Base-by-base conservation (phyloP, 768 basidiomycete species). In the Nidularia sp. region DNA sequence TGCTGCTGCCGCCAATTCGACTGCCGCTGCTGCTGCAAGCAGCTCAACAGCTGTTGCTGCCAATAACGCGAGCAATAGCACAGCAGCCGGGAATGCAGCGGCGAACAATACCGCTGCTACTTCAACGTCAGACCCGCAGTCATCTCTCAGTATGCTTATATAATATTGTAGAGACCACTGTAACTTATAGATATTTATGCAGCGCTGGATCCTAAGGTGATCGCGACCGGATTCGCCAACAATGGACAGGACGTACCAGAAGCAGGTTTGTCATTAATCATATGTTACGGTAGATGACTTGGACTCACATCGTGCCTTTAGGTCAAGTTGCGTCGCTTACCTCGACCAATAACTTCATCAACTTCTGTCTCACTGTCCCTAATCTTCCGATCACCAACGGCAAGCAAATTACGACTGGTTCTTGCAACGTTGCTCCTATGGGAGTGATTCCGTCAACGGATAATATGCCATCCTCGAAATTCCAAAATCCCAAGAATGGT, bases 281-380 rank as follows among this genome's bases (percentile, higher is more conserved):
- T 45, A 8, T 45, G 9, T 45, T 45, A 6, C 7, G n/a, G 8
- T 18, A 8, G 18, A 9, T 48, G 4, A 25, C 8, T 36, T 50
- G 13, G 8, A 25, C 22, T 45, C 9, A 10, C 44, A 45, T 45
- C 8, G 6, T 9, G 33, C 45, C 5, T n/a, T 13, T 41, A 61
- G 79, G 79, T 39, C 79, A 81, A 62, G 76, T 77, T 50, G 66
- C 77, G 3, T 82, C 79, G 4, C 63, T 77, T 49, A 79, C 79
- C 1, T 79, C 78, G 10, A 70, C 65, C 15, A 83, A 86, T 70
- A 85, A 85, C 69, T 86, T 81, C 60, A 78, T 80, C 69, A 79
- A 81, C 69, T 76, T 75, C 62, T 84, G 80, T 60, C 58, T 71
- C 32, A 74, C 71, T 8, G 65, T 66, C 6, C 66, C 74, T 46